phyloP scores from a whole-genome alignment of 768 basidiomycete genomes.

The Kwoniella bestiolae region DNA sequence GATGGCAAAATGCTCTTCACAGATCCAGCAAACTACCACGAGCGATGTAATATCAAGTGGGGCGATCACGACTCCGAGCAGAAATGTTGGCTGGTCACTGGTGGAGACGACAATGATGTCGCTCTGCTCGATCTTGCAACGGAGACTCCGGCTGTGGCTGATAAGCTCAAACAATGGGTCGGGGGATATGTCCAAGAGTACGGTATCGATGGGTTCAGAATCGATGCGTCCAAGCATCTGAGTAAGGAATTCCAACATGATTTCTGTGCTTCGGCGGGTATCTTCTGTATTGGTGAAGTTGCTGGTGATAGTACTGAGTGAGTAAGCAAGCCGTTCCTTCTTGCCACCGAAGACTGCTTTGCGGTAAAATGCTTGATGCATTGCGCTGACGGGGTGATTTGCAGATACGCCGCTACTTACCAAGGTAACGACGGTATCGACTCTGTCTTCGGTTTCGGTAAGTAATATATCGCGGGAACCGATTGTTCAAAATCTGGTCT shows the following conservation, averaged over 20 bases:
- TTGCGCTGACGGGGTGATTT: background rate
- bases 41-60: constrained; percentile 37
- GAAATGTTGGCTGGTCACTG: constrained; percentile 40
- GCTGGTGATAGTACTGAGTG: constrained; percentile 27
- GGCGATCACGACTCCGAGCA: constrained; percentile 36
- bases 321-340: background rate
- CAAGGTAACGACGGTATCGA: constrained; percentile 38
- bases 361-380: no score
- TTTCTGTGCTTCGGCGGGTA: constrained; percentile 36
- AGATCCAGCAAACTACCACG: constrained; percentile 37
- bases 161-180: constrained; percentile 35
- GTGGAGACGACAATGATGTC: constrained; percentile 24
- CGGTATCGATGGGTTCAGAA: constrained; percentile 43
- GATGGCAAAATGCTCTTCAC: constrained; percentile 43
- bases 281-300: constrained; percentile 49
- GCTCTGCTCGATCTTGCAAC: constrained; percentile 42
- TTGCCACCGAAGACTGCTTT: no score
- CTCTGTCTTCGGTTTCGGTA: constrained; percentile 45
- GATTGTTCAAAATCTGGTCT: no score
- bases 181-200: constrained; percentile 37
- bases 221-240: constrained; percentile 50
- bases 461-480: background rate
- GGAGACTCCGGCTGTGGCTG: constrained; percentile 32
- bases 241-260: constrained; percentile 35
- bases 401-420: constrained; percentile 32